Evolutionary conservation across 1,284 basidiomycete genomes (phyloP).

Genomic region (Sporisorium graminicola): DNA sequence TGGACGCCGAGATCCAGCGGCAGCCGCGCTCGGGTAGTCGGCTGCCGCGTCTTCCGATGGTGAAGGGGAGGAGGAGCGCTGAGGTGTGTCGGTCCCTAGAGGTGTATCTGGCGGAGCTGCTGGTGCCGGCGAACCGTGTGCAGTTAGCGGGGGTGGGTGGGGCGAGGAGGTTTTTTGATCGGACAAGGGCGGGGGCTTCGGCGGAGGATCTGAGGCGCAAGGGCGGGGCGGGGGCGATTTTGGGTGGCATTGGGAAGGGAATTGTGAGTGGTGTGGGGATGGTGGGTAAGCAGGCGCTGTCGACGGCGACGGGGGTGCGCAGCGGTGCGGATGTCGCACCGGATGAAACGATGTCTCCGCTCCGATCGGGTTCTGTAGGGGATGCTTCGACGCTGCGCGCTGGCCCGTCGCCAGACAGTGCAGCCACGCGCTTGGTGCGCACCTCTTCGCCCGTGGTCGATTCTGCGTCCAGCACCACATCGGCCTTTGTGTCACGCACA

Average conservation of each 20-base stretch:
- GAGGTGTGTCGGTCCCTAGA: conserved; percentile 52
- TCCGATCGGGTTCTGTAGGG: conserved; percentile 2
- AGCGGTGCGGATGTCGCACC: not conserved
- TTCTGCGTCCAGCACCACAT: conserved; percentile 27
- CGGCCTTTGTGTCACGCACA: conserved; percentile 40
- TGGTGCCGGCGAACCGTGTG: conserved; percentile 32
- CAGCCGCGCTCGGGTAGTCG: conserved; percentile 44
- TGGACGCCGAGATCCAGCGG: conserved; percentile 57
- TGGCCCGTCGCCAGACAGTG: conserved; percentile 11
- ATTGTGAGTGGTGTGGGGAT: conserved; percentile 59
- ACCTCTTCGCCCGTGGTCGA: conserved; percentile 24
- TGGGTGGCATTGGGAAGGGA: conserved; percentile 56
- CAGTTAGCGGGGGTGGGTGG: conserved; percentile 28
- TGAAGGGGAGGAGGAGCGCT: conserved; percentile 49
- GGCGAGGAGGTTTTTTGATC: conserved; percentile 61
- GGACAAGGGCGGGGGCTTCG: conserved; percentile 57
- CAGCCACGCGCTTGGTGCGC: conserved; percentile 1
- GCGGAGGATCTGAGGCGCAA: conserved; percentile 36
- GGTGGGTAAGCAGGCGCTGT: conserved; percentile 59
- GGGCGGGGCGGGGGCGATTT: conserved; percentile 31
- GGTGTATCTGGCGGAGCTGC: conserved; percentile 52
- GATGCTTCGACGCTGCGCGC: not conserved
- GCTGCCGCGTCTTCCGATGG: conserved; percentile 45
- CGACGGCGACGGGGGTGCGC: conserved; percentile 26
- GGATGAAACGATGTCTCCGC: conserved; percentile 4